Evolutionary conservation across 345 rosid species (phyloP).

Genomic region (Moringa oleifera): DNA sequence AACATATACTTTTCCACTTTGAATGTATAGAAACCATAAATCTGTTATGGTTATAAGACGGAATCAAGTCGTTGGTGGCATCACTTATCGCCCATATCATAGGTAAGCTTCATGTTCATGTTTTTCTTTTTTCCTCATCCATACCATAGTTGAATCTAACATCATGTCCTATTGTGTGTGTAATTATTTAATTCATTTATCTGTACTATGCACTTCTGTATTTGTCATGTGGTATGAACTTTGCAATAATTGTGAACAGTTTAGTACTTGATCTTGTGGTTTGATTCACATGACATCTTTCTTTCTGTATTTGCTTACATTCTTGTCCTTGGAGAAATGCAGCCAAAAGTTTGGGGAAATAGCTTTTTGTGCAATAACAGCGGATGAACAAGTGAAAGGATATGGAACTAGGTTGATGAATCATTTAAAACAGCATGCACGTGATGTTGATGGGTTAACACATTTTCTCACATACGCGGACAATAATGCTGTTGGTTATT

Average conservation of each 20-base stretch:
- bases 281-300: background rate
- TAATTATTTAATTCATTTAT: background rate
- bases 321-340: slow-evolving; percentile 17
- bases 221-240: background rate
- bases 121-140: background rate
- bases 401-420: slow-evolving; percentile 99
- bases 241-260: background rate
- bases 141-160: background rate
- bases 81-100: slow-evolving; percentile 94
- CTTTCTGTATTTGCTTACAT: slow-evolving; percentile 16
- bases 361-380: slow-evolving; percentile 99
- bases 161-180: no score
- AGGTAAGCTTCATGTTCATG: slow-evolving; percentile 41
- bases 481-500: slow-evolving; percentile 98
- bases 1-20: slow-evolving; percentile 16
- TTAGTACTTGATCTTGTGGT: background rate
- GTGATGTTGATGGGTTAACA: slow-evolving; percentile 91
- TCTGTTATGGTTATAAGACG: slow-evolving; percentile 96
- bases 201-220: background rate
- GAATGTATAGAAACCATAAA: slow-evolving; percentile 72
- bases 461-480: slow-evolving; percentile 98
- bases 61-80: slow-evolving; percentile 92
- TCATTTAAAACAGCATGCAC: slow-evolving; percentile 96
- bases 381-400: slow-evolving; percentile 99
- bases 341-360: slow-evolving; percentile 99